Evolutionary conservation across 2,329 filamentous ascomycete genomes (phyloP), one percentile per base, ranked within the genome.

Genomic region (Aulographum hederae): DNA sequence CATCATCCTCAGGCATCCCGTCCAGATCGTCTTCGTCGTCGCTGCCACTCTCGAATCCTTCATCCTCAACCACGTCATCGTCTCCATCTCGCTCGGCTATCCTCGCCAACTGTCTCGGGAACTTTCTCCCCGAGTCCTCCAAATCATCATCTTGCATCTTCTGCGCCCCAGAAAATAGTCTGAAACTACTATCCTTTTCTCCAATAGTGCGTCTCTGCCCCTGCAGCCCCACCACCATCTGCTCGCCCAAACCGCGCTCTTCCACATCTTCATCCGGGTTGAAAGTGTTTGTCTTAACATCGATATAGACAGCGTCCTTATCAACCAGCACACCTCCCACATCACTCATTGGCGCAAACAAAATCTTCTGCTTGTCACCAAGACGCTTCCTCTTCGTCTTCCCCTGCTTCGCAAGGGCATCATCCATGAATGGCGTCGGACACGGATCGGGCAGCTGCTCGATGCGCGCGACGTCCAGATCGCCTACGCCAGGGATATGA

Each of bases 321-420:
- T 98, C 89, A 32, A 98, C 86, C 48, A 95, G 74, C 10, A 98
- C 70, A 45, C 89, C 89, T 41, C 85, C 91, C 20, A 93, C 84
- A 54, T 98, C 89, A 17, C 85, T 93, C 86, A 98, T 95, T 20
- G 89, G 91, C 3, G 89, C 91, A 53, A 94, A 91, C 4, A 98
- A 60, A 43, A 91, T 72, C 58, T 94, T 94, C 49, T 98, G 86
- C 56, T 95, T 98, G 49, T 98, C 89, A 19, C 91, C 89, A 11
- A 98, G 58, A 34, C 85, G 68, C 46, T 76, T 73, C 39, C 84
- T 65, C 26, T 75, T 76, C 20, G 74, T 74, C 53, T 92, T 93
- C 3, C 86, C 86, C 2, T 73, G 70, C 49, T 92, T 93, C 25
- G 81, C 80, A 26, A 85, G 59, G 5, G 80, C 81, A 52, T 89